These are phyloP conservation scores for Penicillium occitanis DNA, from an alignment of 2,329 filamentous ascomycete genomes.

Conservation along the genomic window DNA sequence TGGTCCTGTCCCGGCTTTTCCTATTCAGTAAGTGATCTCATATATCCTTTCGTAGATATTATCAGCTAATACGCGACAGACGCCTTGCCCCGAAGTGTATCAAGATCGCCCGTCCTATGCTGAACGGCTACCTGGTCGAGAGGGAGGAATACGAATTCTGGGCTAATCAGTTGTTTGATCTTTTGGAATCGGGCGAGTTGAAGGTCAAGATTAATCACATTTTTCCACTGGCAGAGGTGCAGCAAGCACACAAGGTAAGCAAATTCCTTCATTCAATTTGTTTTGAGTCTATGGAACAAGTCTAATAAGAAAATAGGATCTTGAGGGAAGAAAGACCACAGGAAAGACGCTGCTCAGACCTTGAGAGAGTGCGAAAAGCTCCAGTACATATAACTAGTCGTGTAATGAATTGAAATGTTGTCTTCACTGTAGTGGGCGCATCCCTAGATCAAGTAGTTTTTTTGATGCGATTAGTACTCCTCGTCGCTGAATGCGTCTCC, in stretches of 20 bases:
- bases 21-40: conserved; percentile 54
- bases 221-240: conserved; percentile 73
- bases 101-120: conserved; percentile 70
- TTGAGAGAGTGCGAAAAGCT: conserved; percentile 32
- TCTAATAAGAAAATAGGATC: conserved; percentile 52
- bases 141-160: conserved; percentile 72
- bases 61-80: not conserved
- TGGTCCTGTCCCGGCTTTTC: conserved; percentile 72
- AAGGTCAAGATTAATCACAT: conserved; percentile 72
- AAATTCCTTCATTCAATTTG: not conserved
- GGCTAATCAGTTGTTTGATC: conserved; percentile 64
- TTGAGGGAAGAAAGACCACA: conserved; percentile 78
- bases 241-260: conserved; percentile 62
- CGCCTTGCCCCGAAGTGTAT: conserved; percentile 65
- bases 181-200: conserved; percentile 68
- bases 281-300: not conserved
- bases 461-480: not conserved
- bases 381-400: not conserved
- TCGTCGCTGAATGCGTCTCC: not conserved
- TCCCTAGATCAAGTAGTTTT: no score
- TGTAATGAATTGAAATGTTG: not conserved
- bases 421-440: not conserved
- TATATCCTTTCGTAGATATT: not conserved
- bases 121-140: conserved; percentile 69
- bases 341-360: conserved; percentile 78